phyloP scores from a whole-genome alignment of 192 early-diverging fungal genomes.

The Coemansia sp. region DNA sequence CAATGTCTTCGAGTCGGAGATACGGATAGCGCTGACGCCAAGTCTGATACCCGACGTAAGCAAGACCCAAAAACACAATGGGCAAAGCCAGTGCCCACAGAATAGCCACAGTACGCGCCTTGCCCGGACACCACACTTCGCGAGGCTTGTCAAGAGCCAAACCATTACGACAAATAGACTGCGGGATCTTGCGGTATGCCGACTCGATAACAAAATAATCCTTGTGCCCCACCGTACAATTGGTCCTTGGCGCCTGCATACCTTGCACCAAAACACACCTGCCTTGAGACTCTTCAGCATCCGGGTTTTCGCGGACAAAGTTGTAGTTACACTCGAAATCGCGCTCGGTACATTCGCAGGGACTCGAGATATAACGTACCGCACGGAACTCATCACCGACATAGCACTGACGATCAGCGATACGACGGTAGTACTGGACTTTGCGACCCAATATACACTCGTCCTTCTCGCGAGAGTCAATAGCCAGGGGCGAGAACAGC shows the following conservation, averaged over 20 bases:
- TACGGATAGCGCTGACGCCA: slow-evolving; percentile 52
- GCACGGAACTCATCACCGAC: slow-evolving; percentile 72
- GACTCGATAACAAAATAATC: slow-evolving; percentile 74
- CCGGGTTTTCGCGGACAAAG: slow-evolving; percentile 66
- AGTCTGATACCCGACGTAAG: slow-evolving; percentile 39
- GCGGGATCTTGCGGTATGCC: slow-evolving; percentile 87
- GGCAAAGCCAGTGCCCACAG: slow-evolving; percentile 47
- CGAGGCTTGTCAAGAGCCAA: slow-evolving; percentile 58
- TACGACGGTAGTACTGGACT: slow-evolving; percentile 75
- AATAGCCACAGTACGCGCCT: slow-evolving; percentile 47
- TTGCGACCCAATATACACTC: slow-evolving; percentile 69
- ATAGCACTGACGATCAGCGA: slow-evolving; percentile 66
- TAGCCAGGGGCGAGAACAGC: slow-evolving; percentile 62
- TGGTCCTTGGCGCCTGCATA: slow-evolving; percentile 57
- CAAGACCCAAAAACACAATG: slow-evolving; percentile 30
- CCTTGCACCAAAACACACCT: slow-evolving; percentile 69
- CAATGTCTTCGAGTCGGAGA: slow-evolving; percentile 50
- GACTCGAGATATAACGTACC: slow-evolving; percentile 57
- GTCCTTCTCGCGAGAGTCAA: slow-evolving; percentile 49
- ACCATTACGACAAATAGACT: slow-evolving; percentile 82
- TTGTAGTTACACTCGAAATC: slow-evolving; percentile 95
- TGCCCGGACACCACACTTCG: slow-evolving; percentile 71
- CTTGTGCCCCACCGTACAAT: slow-evolving; percentile 58
- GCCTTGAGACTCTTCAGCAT: slow-evolving; percentile 25
- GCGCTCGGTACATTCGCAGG: slow-evolving; percentile 72